phyloP scores from a whole-genome alignment of 2,329 filamentous ascomycete genomes.

The Xylariales sp. region DNA sequence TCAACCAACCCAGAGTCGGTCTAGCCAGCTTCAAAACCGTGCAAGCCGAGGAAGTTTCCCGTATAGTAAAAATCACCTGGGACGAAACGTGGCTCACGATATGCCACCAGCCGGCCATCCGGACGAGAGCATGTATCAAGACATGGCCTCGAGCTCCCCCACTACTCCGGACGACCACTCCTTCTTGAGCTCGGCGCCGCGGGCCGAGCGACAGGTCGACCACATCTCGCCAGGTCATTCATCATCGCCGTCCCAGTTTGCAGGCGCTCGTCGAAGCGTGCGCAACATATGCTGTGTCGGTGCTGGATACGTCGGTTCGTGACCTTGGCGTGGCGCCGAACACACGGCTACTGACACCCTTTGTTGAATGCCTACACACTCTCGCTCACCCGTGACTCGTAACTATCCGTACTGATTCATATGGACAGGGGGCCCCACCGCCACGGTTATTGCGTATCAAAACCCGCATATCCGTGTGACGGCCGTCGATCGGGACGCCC shows the following conservation, averaged over 20 bases:
- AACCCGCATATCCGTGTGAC: slow-evolving; percentile 78
- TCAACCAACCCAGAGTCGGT: too few species aligned
- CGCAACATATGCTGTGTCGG: slow-evolving; percentile 51
- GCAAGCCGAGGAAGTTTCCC: too few species aligned
- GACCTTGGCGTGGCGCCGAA: not conserved
- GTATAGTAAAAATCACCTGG: too few species aligned
- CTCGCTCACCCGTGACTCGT: not conserved
- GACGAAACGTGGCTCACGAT: slow-evolving; percentile 41
- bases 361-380: not conserved
- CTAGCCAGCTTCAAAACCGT: too few species aligned
- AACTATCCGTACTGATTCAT: not conserved
- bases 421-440: slow-evolving; percentile 73
- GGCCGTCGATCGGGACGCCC: slow-evolving; percentile 77
- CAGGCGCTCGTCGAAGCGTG: slow-evolving; percentile 47
- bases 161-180: slow-evolving; percentile 59
- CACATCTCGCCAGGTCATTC: slow-evolving; percentile 8
- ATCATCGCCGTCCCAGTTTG: not conserved
- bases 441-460: slow-evolving; percentile 78
- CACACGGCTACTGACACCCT: not conserved
- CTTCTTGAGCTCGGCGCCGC: slow-evolving; percentile 56
- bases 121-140: slow-evolving; percentile 48
- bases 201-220: slow-evolving; percentile 40
- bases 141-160: slow-evolving; percentile 55
- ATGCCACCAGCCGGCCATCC: slow-evolving; percentile 42
- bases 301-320: slow-evolving; percentile 54